These are phyloP conservation scores for Hypoxylon sp. DNA, from an alignment of 2,329 filamentous ascomycete species.

Conservation along the genomic window DNA sequence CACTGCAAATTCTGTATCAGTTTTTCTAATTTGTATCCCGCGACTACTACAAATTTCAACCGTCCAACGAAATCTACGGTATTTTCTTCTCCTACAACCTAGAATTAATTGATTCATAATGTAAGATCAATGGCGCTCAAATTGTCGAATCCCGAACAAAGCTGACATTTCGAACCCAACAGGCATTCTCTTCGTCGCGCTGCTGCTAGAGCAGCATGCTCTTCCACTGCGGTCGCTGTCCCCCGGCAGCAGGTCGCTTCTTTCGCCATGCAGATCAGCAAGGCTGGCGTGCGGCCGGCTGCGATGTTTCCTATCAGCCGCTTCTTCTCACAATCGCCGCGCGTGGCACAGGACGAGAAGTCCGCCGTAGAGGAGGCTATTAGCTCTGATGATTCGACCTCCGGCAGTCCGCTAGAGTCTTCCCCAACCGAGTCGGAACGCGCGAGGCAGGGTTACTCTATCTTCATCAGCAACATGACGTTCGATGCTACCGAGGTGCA, in stretches of 20 bases:
- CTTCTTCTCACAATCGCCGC: constrained; percentile 51
- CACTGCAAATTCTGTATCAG: neutral
- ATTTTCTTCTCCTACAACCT: no score
- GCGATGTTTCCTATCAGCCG: constrained; percentile 43
- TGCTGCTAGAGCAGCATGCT: constrained; percentile 50
- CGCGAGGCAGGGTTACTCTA: constrained; percentile 44
- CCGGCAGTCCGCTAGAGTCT: neutral
- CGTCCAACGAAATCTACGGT: neutral
- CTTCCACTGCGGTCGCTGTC: constrained; percentile 44
- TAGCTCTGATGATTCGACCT: constrained; percentile 7
- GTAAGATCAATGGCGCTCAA: constrained; percentile 32
- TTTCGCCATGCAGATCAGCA: constrained; percentile 48
- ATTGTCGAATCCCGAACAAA: neutral
- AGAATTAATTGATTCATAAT: constrained; percentile 32
- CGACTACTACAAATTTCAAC: constrained; percentile 5
- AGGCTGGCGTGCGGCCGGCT: constrained; percentile 43
- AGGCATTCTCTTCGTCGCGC: constrained; percentile 53
- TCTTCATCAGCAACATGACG: constrained; percentile 78
- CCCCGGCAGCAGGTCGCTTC: constrained; percentile 50
- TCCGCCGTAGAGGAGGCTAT: constrained; percentile 25
- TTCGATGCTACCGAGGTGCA: constrained; percentile 75
- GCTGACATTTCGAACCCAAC: constrained; percentile 32
- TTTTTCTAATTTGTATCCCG: neutral
- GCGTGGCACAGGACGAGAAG: constrained; percentile 41
- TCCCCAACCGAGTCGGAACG: neutral